Evolutionary conservation across 1,139 yeast genomes (phyloP).

Genomic region (Blastobotrys raffinosifermentans): DNA sequence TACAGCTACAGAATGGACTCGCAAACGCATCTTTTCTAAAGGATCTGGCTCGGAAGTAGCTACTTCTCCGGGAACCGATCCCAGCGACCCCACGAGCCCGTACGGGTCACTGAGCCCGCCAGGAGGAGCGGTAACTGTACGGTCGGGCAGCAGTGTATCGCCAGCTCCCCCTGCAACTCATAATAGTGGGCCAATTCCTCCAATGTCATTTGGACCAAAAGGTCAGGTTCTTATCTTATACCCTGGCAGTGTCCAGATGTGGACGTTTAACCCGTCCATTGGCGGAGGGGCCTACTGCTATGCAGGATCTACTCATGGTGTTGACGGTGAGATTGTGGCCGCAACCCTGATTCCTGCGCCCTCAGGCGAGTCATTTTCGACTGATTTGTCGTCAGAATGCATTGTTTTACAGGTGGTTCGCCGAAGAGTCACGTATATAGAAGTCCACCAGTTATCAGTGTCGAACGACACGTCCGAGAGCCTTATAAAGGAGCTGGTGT

Average conservation of each 20-base stretch:
- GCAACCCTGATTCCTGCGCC: constrained; percentile 11
- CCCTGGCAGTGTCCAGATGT: constrained; percentile 20
- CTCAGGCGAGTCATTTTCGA: too few relatives aligned
- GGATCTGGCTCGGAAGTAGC: constrained; percentile 5
- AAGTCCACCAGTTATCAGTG: constrained; percentile 16
- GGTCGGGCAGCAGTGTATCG: too few relatives aligned
- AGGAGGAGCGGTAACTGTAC: background rate
- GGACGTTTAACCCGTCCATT: constrained; percentile 16
- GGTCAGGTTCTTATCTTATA: constrained; percentile 19
- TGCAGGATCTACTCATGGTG: constrained; percentile 19
- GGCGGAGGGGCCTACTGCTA: constrained; percentile 17
- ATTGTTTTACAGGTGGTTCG: constrained; percentile 20
- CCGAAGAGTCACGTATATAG: constrained; percentile 15
- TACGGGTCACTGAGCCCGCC: background rate
- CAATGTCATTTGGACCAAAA: constrained; percentile 13
- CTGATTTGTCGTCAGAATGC: background rate
- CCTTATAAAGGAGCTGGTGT: constrained; percentile 16
- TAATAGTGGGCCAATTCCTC: constrained; percentile 4
- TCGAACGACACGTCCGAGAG: constrained; percentile 1
- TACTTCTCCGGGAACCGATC: background rate
- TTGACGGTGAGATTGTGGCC: constrained; percentile 19
- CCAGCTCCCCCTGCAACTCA: constrained; percentile 13
- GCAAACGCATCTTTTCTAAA: constrained; percentile 18
- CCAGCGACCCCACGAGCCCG: background rate
- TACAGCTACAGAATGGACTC: constrained; percentile 28